Evolutionary conservation across 352 stramenopile genomes (phyloP), one percentile per base, ranked within the genome.

Genomic region (Aphanomyces stellatus): DNA sequence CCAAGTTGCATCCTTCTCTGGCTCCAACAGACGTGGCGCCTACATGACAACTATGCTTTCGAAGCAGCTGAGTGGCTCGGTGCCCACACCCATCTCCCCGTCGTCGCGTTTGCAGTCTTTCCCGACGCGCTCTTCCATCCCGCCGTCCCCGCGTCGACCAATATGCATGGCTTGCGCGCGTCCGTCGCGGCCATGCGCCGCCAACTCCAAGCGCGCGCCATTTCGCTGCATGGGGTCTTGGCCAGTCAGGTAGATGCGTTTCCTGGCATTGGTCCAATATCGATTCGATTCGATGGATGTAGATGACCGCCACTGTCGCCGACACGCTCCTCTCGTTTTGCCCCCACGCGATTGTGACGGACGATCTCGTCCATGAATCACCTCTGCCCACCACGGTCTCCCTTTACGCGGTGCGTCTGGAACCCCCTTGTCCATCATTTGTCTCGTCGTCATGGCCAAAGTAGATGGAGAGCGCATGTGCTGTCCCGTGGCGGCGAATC

Each of bases 11-110:
- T 62, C 17, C 17, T 64, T 5, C 33, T 64, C 17, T 64, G 55
- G 55, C 17, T 64, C 34, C 55, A 35, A 46, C n/a, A 49, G 4
- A 35, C 34, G 2, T 64, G 55, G 55, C 55, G 55, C 19, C 15
- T 64, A 2, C 55, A 64, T 25, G 3, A 64, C 55, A 64, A 64
- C 55, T 64, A 51, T 24, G 55, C 35, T 13, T 35, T 64, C 3
- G 35, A 11, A 4, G 55, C 37, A 2, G 33, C 37, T 3, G 11
- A 48, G 34, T 46, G 25, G n/a, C 34, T 64, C 19, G 17, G 22
- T 4, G 22, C 33, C 7, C 15, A 28, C 17, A 19, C 28, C 4
- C 15, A 64, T n/a, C 55, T 49, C 10, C 55, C 55, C 11, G 34
- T 51, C 35, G 55, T 64, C 10, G 55, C 55, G 2, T 64, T 64